Evolutionary conservation across 305 asterid species (phyloP), one percentile per base, ranked within the genome.

Genomic region (Salvia sclarea): DNA sequence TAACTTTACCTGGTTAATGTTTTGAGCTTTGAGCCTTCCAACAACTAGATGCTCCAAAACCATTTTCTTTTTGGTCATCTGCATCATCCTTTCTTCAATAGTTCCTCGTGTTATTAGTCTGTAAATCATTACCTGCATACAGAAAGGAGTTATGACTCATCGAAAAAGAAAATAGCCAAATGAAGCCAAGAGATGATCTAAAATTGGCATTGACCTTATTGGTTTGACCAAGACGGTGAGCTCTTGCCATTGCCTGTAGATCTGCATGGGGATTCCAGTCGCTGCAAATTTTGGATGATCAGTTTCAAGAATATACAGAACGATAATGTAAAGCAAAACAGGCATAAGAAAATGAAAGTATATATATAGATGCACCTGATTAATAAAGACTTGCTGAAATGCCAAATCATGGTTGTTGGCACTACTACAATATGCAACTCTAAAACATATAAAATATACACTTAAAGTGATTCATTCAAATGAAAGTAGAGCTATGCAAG

Each of bases 251-350:
- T 74, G 98, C 99, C 87, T 94, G 99, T 78, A 94, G 84, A 78
- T 94, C 99, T 74, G 97, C 98, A 73, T 94, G 98, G 67, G 98
- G 99, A 77, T 91, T 94, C 99, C 99, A 94, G 78, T 94, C 99
- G 57, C 98, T 94, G 95, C 79, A 73, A 69, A 74, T 55, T 70
- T 77, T 63, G 63, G 69, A 82, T 68, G 69, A 64, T 59, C 64
- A 68, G 73, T 72, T 69, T 50, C 75, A 55, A 41, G 57, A 70
- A n/a, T 63, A 61, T 47, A 69, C 21, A 30, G 53, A 64, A 41
- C 56, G 38, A 57, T 41, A 68, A 76, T 30, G 60, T 16, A 56
- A 56, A 55, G 50, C 41, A 33, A 61, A 64, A 45, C 31, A 61
- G 31, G 28, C 49, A 63, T 31, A 33, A 38, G 37, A 69, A 67